phyloP scores from a whole-genome alignment of 345 rosid species.

The Brassica juncea region DNA sequence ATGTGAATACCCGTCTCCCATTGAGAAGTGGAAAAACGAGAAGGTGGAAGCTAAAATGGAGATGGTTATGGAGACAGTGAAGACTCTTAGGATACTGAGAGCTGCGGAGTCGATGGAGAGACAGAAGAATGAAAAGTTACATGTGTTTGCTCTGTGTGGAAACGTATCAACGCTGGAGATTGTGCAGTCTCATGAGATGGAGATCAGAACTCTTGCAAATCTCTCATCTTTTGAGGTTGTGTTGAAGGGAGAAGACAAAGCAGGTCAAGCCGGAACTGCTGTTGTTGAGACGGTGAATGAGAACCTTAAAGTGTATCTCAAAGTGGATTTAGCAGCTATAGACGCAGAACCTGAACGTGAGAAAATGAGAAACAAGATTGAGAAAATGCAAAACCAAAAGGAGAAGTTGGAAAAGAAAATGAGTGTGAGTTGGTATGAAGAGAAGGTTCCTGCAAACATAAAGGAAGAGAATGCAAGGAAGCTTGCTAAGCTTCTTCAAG shows the following conservation, averaged over 20 bases:
- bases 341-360: background rate
- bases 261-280: background rate
- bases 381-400: background rate
- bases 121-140: background rate
- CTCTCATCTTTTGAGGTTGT: background rate
- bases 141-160: background rate
- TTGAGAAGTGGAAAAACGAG: constrained; percentile 65
- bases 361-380: background rate
- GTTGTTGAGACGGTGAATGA: background rate
- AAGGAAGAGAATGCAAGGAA: background rate
- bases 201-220: background rate
- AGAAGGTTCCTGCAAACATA: background rate
- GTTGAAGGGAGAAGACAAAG: background rate
- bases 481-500: background rate
- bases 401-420: background rate
- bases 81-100: constrained; percentile 59
- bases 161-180: background rate
- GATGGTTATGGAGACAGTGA: constrained; percentile 58
- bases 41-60: constrained; percentile 70
- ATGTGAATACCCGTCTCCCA: constrained; percentile 60
- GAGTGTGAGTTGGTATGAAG: background rate
- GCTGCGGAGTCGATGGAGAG: constrained; percentile 1
- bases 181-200: background rate
- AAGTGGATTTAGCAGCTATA: background rate
- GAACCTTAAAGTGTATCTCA: background rate